These are phyloP conservation scores for Coriaria nepalensis DNA, from an alignment of 306 rosid genomes.

Conservation along the genomic window DNA sequence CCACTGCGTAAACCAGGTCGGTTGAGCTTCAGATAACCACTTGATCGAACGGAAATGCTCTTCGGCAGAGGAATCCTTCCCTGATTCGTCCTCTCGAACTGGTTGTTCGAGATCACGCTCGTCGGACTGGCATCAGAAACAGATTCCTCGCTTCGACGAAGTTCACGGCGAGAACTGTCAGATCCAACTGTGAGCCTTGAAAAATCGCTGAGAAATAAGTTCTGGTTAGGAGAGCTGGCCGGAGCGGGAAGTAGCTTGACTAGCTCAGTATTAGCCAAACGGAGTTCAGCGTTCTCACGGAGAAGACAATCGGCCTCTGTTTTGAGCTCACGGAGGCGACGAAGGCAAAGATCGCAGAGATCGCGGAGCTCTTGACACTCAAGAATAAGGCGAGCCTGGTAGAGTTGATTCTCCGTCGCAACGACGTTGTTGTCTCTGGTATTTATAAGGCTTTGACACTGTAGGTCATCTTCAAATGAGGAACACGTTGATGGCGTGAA, in stretches of 20 bases:
- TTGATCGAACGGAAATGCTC: constrained; percentile 37
- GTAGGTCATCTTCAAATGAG: constrained; percentile 12
- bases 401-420: constrained; percentile 22
- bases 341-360: constrained; percentile 20
- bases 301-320: constrained; percentile 23
- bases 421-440: background rate
- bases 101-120: constrained; percentile 25
- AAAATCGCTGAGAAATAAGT: constrained; percentile 1
- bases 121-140: constrained; percentile 26
- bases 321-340: constrained; percentile 19
- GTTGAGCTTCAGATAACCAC: constrained; percentile 16
- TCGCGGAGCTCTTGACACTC: constrained; percentile 23
- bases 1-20: constrained; percentile 6
- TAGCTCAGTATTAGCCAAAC: constrained; percentile 23
- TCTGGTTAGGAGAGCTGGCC: constrained; percentile 6
- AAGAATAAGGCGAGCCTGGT: constrained; percentile 30
- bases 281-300: constrained; percentile 31
- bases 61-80: constrained; percentile 25
- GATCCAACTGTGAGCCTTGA: constrained; percentile 18
- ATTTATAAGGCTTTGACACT: background rate
- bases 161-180: constrained; percentile 1
- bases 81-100: constrained; percentile 10
- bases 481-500: constrained; percentile 35
- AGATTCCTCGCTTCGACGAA: constrained; percentile 14
- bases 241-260: constrained; percentile 30